Evolutionary conservation across 306 rosid genomes (phyloP).

Genomic region (Corylus americana): DNA sequence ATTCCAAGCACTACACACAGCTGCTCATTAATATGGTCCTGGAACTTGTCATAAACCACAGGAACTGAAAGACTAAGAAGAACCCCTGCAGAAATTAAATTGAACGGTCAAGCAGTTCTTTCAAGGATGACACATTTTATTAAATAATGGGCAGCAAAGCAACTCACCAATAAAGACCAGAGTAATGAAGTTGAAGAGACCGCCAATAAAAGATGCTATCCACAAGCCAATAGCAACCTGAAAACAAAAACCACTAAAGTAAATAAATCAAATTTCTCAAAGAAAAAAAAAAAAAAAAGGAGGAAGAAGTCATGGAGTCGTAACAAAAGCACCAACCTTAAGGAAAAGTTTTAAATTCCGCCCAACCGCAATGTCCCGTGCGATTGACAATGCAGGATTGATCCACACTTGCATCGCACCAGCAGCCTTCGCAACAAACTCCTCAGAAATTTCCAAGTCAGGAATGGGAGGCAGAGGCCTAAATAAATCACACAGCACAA

Average conservation of each 20-base stretch:
- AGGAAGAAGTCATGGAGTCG: not conserved
- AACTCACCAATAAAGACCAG: constrained; percentile 68
- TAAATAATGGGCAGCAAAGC: constrained; percentile 7
- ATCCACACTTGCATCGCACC: constrained; percentile 64
- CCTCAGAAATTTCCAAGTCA: constrained; percentile 88
- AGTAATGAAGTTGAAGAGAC: constrained; percentile 73
- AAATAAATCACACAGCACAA: constrained; percentile 35
- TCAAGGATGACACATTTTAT: not conserved
- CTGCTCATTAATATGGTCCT: constrained; percentile 65
- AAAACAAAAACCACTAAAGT: constrained; percentile 25
- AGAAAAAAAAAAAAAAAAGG: not conserved
- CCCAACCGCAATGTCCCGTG: constrained; percentile 76
- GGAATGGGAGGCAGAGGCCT: constrained; percentile 99
- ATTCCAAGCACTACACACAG: constrained; percentile 44
- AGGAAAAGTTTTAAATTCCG: constrained; percentile 67
- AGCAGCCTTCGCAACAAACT: constrained; percentile 52
- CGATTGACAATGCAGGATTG: constrained; percentile 62
- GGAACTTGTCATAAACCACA: constrained; percentile 80
- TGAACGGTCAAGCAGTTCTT: not conserved
- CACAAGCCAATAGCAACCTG: constrained; percentile 73
- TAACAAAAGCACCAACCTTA: constrained; percentile 43
- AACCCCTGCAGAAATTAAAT: constrained; percentile 51
- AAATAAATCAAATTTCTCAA: not conserved
- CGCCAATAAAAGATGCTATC: constrained; percentile 64
- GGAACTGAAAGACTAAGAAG: constrained; percentile 86